Base-by-base conservation (phyloP, 768 basidiomycete genomes). In the Pisolithus tinctorius region DNA sequence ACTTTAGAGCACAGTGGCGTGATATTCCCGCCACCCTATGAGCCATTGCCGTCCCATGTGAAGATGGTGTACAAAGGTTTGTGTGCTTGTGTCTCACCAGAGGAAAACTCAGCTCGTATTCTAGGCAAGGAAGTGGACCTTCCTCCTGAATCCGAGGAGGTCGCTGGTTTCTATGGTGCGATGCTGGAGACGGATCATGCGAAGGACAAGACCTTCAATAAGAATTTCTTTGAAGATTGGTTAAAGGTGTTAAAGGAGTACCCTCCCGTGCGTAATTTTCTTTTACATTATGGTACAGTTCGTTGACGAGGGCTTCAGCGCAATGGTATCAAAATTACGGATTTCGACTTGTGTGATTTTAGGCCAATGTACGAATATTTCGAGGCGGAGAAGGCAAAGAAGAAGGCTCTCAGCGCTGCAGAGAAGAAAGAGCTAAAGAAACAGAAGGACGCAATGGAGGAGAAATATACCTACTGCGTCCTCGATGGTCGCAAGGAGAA, bases 401-500 rank as follows among this genome's bases (percentile, higher is more conserved):
- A 92, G 78, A 98, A 97, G 70, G 74, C 83, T 1, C 70, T 97
- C 74, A 82, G 84, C 27, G 50, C 79, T 5, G 84, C 88, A 6
- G 90, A 95, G 69, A 98, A 97, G 79, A 97, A 97, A 68, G 86
- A 82, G 53, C 67, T 83, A 41, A 97, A 97, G 75, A 87, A 86
- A 59, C 78, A 76, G 50, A 91, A 85, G 66, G 94, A 97, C 49
- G 80, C 81, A 27, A 62, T 84, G 53, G 96, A 98, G 69, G 82
- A 81, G 45, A 87, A 86, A 55, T 97, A 93, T 68, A 82, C 80
- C 20, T 78, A 79, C 25, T 97, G 95, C 69, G 63, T 84, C n/a
- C 80, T 99, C 31, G 93, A 99, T 62, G 95, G 95, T 11, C 84
- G 94, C 48, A 95, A 93, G 71, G 96, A 99, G 74, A 98, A 97